Evolutionary conservation across 257 asterid genomes (phyloP), one percentile per base, ranked within the genome.

Genomic region (Misopates orontium): DNA sequence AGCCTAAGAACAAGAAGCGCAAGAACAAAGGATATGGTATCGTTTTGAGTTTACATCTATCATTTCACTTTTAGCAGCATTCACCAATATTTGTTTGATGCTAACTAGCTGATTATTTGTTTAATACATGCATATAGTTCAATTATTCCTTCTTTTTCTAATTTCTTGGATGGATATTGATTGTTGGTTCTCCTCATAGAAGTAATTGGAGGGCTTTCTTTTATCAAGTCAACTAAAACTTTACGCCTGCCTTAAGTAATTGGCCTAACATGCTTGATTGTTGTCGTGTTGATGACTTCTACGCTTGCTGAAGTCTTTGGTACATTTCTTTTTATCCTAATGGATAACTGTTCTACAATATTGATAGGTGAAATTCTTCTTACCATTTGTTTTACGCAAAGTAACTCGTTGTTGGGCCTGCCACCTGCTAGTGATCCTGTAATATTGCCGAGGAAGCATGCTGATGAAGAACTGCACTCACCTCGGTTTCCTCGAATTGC

Each of bases 1-100:
- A 75, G 77, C 98, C 98, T 60, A 87, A 84, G 74, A 78, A 74
- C 56, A 88, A 81, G 83, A 94, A 87, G 82, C 73, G 88, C 66
- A 87, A 94, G 85, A 84, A 68, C 84, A 88, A 73, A 68, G 91
- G 88, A 21, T 94, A 96, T 14, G 66, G 66, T 61, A 61, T 41
- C 16, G 39, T 21, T 19, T 14, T 19, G 18, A 36, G 8, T 45
- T n/a, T 45, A 11, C 36, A 15, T 41, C 25, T 60, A 36, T 36
- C 42, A 4, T 36, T 4, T 36, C n/a, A n/a, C n/a, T n/a, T n/a
- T n/a, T n/a, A n/a, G n/a, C n/a, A n/a, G n/a, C n/a, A n/a, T n/a
- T n/a, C n/a, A n/a, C n/a, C n/a, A n/a, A n/a, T n/a, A n/a, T n/a
- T n/a, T n/a, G n/a, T n/a, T n/a, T n/a, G n/a, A n/a, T n/a, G 11